Evolutionary conservation across 2,329 filamentous ascomycete species (phyloP).

Genomic region (Penicillium italicum): DNA sequence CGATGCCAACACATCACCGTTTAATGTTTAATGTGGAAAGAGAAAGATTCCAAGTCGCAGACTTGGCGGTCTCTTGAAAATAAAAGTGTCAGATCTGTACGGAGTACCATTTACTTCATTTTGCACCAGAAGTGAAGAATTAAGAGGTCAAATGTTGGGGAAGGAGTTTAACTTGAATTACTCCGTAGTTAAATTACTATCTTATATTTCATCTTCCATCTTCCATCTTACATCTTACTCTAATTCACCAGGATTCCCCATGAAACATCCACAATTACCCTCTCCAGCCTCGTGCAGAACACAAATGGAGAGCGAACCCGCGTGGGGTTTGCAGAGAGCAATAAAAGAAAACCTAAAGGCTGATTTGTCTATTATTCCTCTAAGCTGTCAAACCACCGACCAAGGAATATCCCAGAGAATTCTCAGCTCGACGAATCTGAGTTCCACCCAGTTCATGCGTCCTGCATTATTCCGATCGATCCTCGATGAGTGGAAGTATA

Average conservation of each 20-base stretch:
- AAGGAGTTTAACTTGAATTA: too few relatives aligned
- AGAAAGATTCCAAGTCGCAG: background rate
- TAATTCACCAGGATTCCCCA: background rate
- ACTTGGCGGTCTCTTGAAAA: constrained; percentile 1
- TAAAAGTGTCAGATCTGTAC: background rate
- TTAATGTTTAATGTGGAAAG: background rate
- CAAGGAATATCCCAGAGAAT: constrained; percentile 10
- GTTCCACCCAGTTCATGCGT: constrained; percentile 6
- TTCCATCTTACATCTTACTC: background rate
- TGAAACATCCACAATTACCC: constrained; percentile 7
- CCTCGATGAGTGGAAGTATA: background rate
- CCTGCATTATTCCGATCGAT: constrained; percentile 8
- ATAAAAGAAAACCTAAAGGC: background rate
- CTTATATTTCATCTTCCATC: background rate
- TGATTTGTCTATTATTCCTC: background rate
- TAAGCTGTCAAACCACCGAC: constrained; percentile 8
- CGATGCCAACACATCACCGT: constrained; percentile 9
- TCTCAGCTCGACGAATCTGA: constrained; percentile 8
- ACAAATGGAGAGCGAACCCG: background rate
- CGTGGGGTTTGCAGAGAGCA: constrained; percentile 11
- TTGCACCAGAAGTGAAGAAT: too few relatives aligned
- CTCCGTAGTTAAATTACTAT: too few relatives aligned
- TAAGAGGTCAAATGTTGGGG: too few relatives aligned
- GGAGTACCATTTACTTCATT: background rate
- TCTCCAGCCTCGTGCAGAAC: constrained; percentile 14